Percentiles rank a stretch among this genome's conserved stretches.
These are phyloP conservation scores for Aureobasidium lini DNA, from an alignment of 2,329 filamentous ascomycete genomes.

Conservation along the genomic window DNA sequence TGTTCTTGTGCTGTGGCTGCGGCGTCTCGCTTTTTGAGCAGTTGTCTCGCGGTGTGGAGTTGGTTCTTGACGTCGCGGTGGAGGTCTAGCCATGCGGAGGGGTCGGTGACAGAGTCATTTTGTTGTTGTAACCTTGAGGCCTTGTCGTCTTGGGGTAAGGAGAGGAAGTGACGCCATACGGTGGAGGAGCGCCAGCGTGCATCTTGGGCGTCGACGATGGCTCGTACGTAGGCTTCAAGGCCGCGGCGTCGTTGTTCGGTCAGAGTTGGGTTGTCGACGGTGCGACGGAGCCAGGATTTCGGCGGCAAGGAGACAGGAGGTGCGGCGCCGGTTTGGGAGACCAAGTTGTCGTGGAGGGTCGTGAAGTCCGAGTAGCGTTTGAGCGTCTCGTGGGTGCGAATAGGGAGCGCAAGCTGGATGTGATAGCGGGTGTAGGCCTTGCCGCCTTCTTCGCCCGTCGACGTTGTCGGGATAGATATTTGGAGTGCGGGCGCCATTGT, in stretches of 20 bases:
- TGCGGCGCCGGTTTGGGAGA: slow-evolving; percentile 50
- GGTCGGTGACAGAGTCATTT: slow-evolving; percentile 32
- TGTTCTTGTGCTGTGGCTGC: slow-evolving; percentile 52
- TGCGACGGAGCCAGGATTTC: slow-evolving; percentile 73
- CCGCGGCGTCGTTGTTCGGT: slow-evolving; percentile 62
- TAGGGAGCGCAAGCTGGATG: slow-evolving; percentile 66
- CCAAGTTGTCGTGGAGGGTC: slow-evolving; percentile 56
- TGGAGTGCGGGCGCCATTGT: slow-evolving; percentile 38
- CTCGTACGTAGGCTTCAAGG: slow-evolving; percentile 64
- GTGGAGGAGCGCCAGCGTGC: slow-evolving; percentile 66
- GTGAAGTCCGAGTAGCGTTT: slow-evolving; percentile 80
- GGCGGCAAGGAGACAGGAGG: slow-evolving; percentile 62
- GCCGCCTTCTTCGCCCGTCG: slow-evolving; percentile 41
- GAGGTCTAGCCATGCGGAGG: slow-evolving; percentile 67
- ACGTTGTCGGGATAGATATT: slow-evolving; percentile 42
- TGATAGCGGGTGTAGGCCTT: slow-evolving; percentile 74
- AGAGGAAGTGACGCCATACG: slow-evolving; percentile 66
- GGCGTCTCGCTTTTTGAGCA: slow-evolving; percentile 61
- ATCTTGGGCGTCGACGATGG: slow-evolving; percentile 67
- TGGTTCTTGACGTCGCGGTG: slow-evolving; percentile 65
- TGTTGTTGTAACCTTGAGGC: slow-evolving; percentile 16
- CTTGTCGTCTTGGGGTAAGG: slow-evolving; percentile 49
- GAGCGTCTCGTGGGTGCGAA: slow-evolving; percentile 66
- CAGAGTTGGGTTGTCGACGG: slow-evolving; percentile 59
- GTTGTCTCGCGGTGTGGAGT: slow-evolving; percentile 59